Evolutionary conservation across 1,284 basidiomycete species (phyloP), one percentile per base, ranked within the genome.

Genomic region (Ceratobasidium sp.): DNA sequence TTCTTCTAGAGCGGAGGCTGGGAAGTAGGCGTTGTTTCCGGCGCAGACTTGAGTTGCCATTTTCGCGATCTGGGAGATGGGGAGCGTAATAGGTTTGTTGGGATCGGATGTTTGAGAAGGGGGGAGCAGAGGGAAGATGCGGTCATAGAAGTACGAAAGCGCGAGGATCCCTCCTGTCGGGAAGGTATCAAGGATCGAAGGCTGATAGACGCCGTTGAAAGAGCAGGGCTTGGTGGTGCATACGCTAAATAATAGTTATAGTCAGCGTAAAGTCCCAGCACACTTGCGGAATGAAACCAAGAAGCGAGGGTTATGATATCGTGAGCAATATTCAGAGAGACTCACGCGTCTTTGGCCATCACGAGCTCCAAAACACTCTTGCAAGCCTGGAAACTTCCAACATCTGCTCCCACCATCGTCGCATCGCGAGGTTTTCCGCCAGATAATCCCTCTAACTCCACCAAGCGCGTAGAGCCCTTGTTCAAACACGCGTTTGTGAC

Each of bases 161-260:
- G 96, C 88, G 34, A 96, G 87, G 77, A 95, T 86, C 79, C 90
- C 90, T 76, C 93, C 93, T 24, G 85, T 82, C 3, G 89, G 86
- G 88, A 98, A 98, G 5, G 94, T 92, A 77, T 97, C 92, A 77
- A 94, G 86, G 34, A 98, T 86, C n/a, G 92, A 92, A 0, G 97
- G 98, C 82, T 98, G 97, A 85, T 99, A 98, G 34, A 98, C 95
- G 46, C 97, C 97, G 78, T 95, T 92, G 85, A 99, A 99, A 1
- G 96, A 95, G 82, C 97, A 99, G 0, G 96, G 96, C 81, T 93
- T 94, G 79, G 90, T 85, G 79, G 90, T 89, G 83, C 98, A 98
- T 65, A 95, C 87, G 0, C 93, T 95, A 77, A 24, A 75, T 7
- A 19, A 64, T 22, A 53, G 61, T 9, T 31, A 37, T 64, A 53